phyloP scores from a whole-genome alignment of 352 stramenopile species.

The Pythium brachiatum region DNA sequence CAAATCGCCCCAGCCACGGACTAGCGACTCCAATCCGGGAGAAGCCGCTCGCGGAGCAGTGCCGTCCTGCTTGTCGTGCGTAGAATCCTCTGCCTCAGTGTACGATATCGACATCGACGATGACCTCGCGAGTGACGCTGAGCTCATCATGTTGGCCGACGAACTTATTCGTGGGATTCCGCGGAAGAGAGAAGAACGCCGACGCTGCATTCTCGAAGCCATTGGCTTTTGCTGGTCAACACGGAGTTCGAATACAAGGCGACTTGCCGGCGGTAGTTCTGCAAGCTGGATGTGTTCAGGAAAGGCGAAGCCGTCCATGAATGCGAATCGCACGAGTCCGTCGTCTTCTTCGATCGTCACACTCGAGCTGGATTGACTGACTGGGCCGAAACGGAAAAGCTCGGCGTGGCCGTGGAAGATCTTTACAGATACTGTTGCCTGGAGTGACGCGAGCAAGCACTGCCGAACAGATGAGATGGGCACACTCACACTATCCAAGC shows the following conservation, averaged over 20 bases:
- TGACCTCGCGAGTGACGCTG: background rate
- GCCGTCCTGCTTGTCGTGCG: background rate
- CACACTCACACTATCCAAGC: background rate
- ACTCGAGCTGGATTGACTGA: slow-evolving; percentile 2
- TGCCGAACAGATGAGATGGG: background rate
- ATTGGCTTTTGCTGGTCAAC: background rate
- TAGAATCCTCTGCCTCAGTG: slow-evolving; percentile 3
- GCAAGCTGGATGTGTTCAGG: background rate
- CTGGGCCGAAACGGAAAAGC: background rate
- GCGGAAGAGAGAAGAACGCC: slow-evolving; percentile 15
- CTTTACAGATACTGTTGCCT: slow-evolving; percentile 7
- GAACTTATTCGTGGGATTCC: background rate
- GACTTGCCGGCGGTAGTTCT: slow-evolving; percentile 6
- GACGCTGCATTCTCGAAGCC: background rate
- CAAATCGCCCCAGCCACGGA: slow-evolving; percentile 8
- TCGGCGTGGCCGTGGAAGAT: slow-evolving; percentile 8
- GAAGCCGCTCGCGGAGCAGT: background rate
- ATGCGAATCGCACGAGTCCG: slow-evolving; percentile 5
- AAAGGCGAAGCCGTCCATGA: background rate
- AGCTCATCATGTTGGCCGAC: background rate
- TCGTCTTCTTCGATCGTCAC: background rate
- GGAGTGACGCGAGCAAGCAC: background rate
- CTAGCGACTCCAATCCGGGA: background rate
- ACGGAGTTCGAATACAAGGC: slow-evolving; percentile 10
- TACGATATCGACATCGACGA: slow-evolving; percentile 9